A percentile compares a stretch with the other conserved stretches of the same genome.
phyloP scores from a whole-genome alignment of 2,329 filamentous ascomycete genomes.

The Tricladium varicosporioides region DNA sequence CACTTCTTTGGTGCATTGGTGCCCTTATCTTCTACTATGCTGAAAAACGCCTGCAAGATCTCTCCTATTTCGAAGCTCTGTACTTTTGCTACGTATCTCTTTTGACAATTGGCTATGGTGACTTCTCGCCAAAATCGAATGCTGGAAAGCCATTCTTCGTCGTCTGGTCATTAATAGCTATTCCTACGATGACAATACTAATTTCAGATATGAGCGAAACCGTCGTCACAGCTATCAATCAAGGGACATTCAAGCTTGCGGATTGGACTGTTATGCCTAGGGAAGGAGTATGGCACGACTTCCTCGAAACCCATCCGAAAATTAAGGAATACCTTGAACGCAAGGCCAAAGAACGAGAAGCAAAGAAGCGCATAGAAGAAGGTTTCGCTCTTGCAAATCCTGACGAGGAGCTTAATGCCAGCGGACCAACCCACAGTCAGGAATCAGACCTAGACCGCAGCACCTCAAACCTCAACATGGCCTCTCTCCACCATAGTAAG shows the following conservation, averaged over 20 bases:
- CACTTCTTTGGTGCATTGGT: constrained; percentile 63
- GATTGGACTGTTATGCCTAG: constrained; percentile 67
- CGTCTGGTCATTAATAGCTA: constrained; percentile 66
- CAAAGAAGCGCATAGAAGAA: constrained; percentile 41
- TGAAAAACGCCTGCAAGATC: constrained; percentile 49
- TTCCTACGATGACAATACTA: constrained; percentile 69
- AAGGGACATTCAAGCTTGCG: constrained; percentile 57
- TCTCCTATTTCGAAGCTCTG: constrained; percentile 63
- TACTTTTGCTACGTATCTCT: constrained; percentile 71
- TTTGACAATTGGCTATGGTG: constrained; percentile 69
- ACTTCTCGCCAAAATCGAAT: constrained; percentile 62
- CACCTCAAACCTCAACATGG: too few relatives aligned
- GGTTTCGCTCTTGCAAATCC: constrained; percentile 34
- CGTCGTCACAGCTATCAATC: constrained; percentile 60
- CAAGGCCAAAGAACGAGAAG: constrained; percentile 39
- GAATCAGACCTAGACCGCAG: too few relatives aligned
- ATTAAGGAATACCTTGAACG: constrained; percentile 38
- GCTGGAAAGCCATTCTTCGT: constrained; percentile 68
- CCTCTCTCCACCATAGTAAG: too few relatives aligned
- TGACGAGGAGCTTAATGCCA: constrained; percentile 26
- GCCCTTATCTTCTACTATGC: constrained; percentile 63
- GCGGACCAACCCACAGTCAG: too few relatives aligned
- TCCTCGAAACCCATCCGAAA: constrained; percentile 47
- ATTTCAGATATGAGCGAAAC: constrained; percentile 64
- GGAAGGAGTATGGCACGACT: constrained; percentile 51